Percentiles rank a stretch among this genome's conserved stretches.
These are phyloP conservation scores for Cerioporus squamosus DNA, from an alignment of 1,284 basidiomycete species.

Conservation along the genomic window DNA sequence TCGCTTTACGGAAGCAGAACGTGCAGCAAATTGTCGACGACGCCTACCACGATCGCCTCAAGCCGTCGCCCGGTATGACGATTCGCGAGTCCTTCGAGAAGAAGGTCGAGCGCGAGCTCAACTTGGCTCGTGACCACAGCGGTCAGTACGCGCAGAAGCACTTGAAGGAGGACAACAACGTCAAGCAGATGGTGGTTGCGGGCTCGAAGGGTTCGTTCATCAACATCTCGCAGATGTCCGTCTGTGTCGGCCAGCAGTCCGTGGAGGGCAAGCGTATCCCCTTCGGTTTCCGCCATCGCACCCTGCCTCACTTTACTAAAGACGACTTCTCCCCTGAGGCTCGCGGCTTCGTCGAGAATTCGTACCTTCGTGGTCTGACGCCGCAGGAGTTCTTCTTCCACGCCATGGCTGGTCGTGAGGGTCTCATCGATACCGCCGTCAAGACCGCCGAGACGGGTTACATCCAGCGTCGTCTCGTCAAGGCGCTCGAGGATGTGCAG, in stretches of 20 bases:
- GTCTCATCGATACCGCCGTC: conserved; percentile 98
- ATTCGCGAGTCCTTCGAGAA: conserved; percentile 99
- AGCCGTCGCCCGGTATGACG: conserved; percentile 95
- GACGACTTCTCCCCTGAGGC: conserved; percentile 99
- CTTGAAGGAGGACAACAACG: conserved; percentile 98
- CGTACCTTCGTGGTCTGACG: conserved; percentile 96
- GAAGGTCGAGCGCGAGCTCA: conserved; percentile 89
- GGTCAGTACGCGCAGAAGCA: conserved; percentile 96
- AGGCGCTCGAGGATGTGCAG: conserved; percentile 97
- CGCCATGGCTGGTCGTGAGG: conserved; percentile 99
- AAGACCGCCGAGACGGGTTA: conserved; percentile 99
- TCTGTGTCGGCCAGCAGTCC: conserved; percentile 98
- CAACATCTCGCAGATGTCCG: conserved; percentile 99
- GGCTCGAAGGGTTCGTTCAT: conserved; percentile 99
- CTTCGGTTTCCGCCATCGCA: conserved; percentile 97
- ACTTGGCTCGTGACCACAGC: conserved; percentile 94
- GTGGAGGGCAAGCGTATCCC: conserved; percentile 99
- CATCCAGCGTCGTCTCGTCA: conserved; percentile 97
- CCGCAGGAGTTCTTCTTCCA: conserved; percentile 99
- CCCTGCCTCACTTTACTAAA: conserved; percentile 97
- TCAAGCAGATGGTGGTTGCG: conserved; percentile 99
- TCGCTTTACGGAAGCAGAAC: conserved; percentile 80
- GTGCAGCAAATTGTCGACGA: conserved; percentile 77
- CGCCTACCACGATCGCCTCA: conserved; percentile 84
- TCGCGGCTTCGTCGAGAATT: conserved; percentile 99